Percentiles rank a stretch among this genome's conserved stretches.
Evolutionary conservation across 129 eudicot species (phyloP).

Genomic region (Dittrichia graveolens): DNA sequence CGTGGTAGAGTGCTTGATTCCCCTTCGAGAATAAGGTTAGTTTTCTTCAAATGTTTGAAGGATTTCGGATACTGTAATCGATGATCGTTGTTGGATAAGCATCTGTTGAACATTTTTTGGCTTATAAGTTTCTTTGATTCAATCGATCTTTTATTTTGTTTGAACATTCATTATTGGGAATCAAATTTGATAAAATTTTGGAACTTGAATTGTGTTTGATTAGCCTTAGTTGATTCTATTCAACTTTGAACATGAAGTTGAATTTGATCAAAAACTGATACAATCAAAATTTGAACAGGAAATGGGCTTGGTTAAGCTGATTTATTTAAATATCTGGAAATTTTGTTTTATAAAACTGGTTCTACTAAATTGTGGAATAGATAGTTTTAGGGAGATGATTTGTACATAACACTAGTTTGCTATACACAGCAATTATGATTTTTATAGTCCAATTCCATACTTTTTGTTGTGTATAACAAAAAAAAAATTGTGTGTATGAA

Average conservation of each 20-base stretch:
- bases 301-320: background rate
- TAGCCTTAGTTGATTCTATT: background rate
- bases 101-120: background rate
- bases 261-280: constrained; percentile 12
- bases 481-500: too few relatives aligned
- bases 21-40: constrained; percentile 28
- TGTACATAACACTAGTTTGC: too few relatives aligned
- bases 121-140: background rate
- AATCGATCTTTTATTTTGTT: background rate
- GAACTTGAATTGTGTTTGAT: background rate
- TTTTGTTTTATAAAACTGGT: too few relatives aligned
- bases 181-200: background rate
- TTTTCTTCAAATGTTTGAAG: constrained; percentile 11
- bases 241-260: background rate
- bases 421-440: too few relatives aligned
- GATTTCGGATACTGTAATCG: constrained; percentile 10
- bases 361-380: too few relatives aligned
- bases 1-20: constrained; percentile 41
- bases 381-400: too few relatives aligned
- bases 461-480: too few relatives aligned
- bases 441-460: too few relatives aligned
- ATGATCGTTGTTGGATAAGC: constrained; percentile 12
- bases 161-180: background rate
- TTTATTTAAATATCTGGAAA: background rate
- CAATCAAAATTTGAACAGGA: background rate